phyloP scores from a whole-genome alignment of 768 basidiomycete genomes.

The Termitomyces sp. region DNA sequence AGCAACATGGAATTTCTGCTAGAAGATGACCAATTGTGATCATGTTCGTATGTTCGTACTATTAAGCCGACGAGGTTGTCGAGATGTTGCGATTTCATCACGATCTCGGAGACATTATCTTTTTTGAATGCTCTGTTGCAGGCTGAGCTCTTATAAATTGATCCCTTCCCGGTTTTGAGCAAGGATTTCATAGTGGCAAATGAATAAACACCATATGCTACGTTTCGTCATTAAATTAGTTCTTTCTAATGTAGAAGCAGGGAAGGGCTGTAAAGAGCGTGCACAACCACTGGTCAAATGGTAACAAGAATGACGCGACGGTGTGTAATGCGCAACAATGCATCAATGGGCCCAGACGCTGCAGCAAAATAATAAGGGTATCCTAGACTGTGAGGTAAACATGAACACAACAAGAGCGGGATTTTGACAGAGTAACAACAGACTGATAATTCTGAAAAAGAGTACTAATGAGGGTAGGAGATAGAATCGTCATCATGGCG shows the following conservation, averaged over 20 bases:
- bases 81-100: too few species aligned
- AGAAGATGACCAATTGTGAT: too few species aligned
- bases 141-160: not conserved
- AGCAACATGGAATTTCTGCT: too few species aligned
- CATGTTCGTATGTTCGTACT: too few species aligned
- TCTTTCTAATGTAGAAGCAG: not conserved
- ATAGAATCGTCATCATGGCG: slow-evolving; percentile 10
- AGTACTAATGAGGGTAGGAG: slow-evolving; percentile 11
- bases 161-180: not conserved
- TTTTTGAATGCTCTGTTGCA: not conserved
- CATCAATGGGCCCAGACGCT: slow-evolving; percentile 11
- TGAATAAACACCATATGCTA: not conserved
- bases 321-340: slow-evolving; percentile 9
- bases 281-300: not conserved
- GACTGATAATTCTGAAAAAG: slow-evolving; percentile 6
- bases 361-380: slow-evolving; percentile 14
- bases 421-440: slow-evolving; percentile 18
- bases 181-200: not conserved
- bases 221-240: not conserved
- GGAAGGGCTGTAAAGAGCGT: not conserved
- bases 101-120: too few species aligned
- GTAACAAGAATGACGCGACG: slow-evolving; percentile 2
- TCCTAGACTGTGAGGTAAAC: slow-evolving; percentile 16
- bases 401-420: slow-evolving; percentile 25
- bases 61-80: too few species aligned